Conservation (phyloP, 1,284 basidiomycete species). For the Ceratobasidium sp. region DNA sequence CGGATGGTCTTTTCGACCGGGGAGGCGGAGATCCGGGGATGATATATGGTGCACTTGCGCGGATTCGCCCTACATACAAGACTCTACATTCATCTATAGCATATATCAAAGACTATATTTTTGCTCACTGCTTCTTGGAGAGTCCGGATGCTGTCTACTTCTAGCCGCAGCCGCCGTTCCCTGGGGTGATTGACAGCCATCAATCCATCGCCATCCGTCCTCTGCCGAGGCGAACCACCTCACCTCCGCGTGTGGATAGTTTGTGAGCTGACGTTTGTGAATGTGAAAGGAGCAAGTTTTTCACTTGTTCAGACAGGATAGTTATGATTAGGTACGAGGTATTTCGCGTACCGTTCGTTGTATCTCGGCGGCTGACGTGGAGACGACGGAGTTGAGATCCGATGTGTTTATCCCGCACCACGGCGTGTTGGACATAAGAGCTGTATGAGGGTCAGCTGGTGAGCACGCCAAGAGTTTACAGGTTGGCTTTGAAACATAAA, state of each 20-base stretch:
- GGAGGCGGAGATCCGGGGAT: not conserved
- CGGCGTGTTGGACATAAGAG: not conserved
- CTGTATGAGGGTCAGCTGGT: too few relatives aligned
- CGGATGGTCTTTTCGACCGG: not conserved
- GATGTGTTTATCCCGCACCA: constrained; percentile 19
- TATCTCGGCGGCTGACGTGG: not conserved
- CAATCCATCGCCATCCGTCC: constrained; percentile 17
- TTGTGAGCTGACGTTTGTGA: not conserved
- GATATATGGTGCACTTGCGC: not conserved
- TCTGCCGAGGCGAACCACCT: constrained; percentile 10
- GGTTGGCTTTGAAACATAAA: too few relatives aligned
- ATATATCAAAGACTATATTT: not conserved
- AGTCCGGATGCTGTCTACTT: not conserved
- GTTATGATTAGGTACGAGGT: too few relatives aligned
- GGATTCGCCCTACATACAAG: not conserved
- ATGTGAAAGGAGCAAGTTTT: not conserved
- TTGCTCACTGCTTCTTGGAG: not conserved
- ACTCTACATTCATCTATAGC: not conserved
- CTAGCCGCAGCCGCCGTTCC: too few relatives aligned
- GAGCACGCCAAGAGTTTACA: too few relatives aligned
- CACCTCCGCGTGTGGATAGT: not conserved
- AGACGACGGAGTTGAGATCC: not conserved
- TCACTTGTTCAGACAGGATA: not conserved
- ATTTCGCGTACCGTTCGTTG: constrained; percentile 3
- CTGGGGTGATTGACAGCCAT: not conserved